Conservation (phyloP, 495 filamentous ascomycete species). For the Alectoria sarmentosa region DNA sequence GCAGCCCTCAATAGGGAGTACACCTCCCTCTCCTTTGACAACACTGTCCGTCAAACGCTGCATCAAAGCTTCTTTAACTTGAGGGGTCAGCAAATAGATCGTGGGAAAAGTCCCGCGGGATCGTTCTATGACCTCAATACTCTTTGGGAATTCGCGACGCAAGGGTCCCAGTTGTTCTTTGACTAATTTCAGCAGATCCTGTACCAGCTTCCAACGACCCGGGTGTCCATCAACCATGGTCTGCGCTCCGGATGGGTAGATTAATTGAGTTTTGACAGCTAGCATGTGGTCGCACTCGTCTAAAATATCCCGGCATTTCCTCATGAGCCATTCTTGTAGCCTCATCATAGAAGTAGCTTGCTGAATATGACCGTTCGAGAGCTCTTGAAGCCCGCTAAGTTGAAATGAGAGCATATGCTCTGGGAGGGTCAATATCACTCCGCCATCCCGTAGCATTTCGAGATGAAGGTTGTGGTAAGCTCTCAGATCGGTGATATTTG, state of each 20-base stretch:
- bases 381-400: slow-evolving; percentile 53
- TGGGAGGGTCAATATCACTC: slow-evolving; percentile 54
- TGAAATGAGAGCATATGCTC: slow-evolving; percentile 67
- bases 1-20: slow-evolving; percentile 11
- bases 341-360: slow-evolving; percentile 35
- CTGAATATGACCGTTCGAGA: slow-evolving; percentile 24
- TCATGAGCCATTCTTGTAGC: slow-evolving; percentile 38
- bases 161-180: slow-evolving; percentile 26
- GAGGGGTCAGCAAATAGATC: slow-evolving; percentile 36
- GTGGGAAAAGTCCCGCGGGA: slow-evolving; percentile 36
- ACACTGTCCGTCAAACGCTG: slow-evolving; percentile 12
- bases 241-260: slow-evolving; percentile 62
- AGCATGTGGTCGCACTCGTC: slow-evolving; percentile 65
- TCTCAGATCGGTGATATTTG: slow-evolving; percentile 25
- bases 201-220: slow-evolving; percentile 52
- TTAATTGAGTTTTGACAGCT: slow-evolving; percentile 51
- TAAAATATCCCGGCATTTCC: slow-evolving; percentile 45
- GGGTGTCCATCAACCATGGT: slow-evolving; percentile 48
- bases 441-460: slow-evolving; percentile 42
- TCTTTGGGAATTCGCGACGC: slow-evolving; percentile 26
- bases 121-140: slow-evolving; percentile 34
- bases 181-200: slow-evolving; percentile 46
- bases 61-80: slow-evolving; percentile 33
- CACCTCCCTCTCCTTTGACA: slow-evolving; percentile 14
- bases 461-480: slow-evolving; percentile 35